Base-by-base conservation (phyloP, 805 yeast genomes). In the Wickerhamiella australiensis region DNA sequence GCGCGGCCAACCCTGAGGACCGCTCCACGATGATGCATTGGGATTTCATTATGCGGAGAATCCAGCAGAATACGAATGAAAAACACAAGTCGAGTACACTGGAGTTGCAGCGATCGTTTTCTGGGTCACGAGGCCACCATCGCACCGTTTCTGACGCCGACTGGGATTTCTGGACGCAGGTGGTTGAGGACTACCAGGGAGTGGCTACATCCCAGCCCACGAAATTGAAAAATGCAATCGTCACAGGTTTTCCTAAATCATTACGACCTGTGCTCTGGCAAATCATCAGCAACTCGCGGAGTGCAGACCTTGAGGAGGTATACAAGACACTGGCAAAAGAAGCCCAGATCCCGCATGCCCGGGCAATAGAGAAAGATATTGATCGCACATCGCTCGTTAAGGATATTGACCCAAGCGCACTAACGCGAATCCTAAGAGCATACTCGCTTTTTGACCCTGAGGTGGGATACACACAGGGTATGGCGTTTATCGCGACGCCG, bases 391-490 rank as follows among this genome's bases (percentile, higher is more conserved):
- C 88, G 50, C 86, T 85, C 65, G 81, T 84, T 53, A 76, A 85
- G 51, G 72, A 71, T 23, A 77, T 78, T 46, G 55, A 58, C 21
- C 52, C 57, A 11, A 79, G 80, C 58, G 79, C 85, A 46, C 68
- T 92, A 31, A 83, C 71, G 60, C 78, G 79, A 50, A 80, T 92
- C 25, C 75, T 92, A 54, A 84, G 83, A 60, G 88, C 87, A 0
- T 92, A 90, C 67, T 78, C 92, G 20, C 67, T 85, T 44, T 82
- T 77, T 62, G 97, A 92, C 63, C 79, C 83, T 1, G 96, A 88
- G 47, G 96, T 92, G 46, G 98, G 98, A 0, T 92, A 92, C 61
- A 92, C 96, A 1, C 98, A 92, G 65, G 97, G 98, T 6, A 87
- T 92, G 96, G 94, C 94, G 1, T 92, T 92, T 60, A 77, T 92